phyloP scores from a whole-genome alignment of 805 yeast species.

The Candida sphagnicola region DNA sequence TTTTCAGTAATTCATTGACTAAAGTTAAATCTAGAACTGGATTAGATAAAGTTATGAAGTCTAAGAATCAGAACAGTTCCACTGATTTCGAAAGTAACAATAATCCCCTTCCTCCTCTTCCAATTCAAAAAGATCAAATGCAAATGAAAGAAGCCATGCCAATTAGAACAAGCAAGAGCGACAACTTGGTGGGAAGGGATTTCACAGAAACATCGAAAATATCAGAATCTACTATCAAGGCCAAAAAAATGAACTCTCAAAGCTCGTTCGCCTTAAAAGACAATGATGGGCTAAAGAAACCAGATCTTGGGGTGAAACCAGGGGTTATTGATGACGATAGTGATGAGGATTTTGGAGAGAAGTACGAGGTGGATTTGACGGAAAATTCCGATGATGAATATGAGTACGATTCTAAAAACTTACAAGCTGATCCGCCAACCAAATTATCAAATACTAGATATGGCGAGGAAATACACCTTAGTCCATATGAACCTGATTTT shows the following conservation, averaged over 20 bases:
- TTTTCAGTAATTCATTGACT: not conserved
- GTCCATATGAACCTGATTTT: constrained; percentile 13
- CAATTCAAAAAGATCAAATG: not conserved
- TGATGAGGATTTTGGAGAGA: constrained; percentile 8
- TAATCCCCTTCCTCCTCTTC: not conserved
- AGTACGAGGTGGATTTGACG: not conserved
- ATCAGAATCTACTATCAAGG: no score
- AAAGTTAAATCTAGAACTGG: constrained; percentile 1
- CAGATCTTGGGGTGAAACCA: constrained; percentile 3
- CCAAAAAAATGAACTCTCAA: no score
- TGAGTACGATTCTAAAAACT: constrained; percentile 18
- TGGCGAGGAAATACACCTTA: constrained; percentile 27
- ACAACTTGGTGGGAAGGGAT: not conserved
- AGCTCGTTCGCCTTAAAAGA: not conserved
- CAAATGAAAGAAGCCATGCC: not conserved
- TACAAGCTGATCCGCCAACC: constrained; percentile 21
- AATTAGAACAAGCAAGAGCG: not conserved
- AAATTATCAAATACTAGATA: constrained; percentile 14
- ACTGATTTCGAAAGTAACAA: not conserved
- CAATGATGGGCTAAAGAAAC: not conserved
- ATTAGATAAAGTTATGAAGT: not conserved
- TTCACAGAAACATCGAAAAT: no score
- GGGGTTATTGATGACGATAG: constrained; percentile 4
- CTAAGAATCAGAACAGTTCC: no score
- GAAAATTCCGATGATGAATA: constrained; percentile 1